phyloP scores from a whole-genome alignment of 2,329 filamentous ascomycete genomes.

The Sarocladiaceae sp. region DNA sequence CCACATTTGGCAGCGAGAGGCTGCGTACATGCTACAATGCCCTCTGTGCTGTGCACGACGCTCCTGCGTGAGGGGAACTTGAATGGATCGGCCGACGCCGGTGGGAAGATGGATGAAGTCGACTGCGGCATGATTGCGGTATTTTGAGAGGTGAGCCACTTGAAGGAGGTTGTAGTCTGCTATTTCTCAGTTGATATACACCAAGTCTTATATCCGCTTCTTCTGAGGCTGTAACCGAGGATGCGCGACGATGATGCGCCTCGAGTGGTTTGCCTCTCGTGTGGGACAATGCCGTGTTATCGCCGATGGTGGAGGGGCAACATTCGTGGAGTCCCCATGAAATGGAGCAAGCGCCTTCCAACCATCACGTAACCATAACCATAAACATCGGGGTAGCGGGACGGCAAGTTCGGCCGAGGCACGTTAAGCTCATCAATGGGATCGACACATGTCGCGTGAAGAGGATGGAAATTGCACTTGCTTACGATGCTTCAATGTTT shows the following conservation, averaged over 20 bases:
- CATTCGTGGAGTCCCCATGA: too few relatives aligned
- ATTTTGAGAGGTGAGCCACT: not conserved
- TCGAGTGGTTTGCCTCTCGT: not conserved
- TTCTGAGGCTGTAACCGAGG: not conserved
- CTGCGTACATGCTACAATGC: slow-evolving; percentile 87
- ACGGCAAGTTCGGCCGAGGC: too few relatives aligned
- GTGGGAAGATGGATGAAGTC: slow-evolving; percentile 42
- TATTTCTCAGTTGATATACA: not conserved
- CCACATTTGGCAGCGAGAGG: slow-evolving; percentile 87
- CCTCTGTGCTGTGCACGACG: slow-evolving; percentile 88
- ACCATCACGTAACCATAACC: slow-evolving; percentile 2
- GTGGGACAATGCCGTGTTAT: slow-evolving; percentile 7
- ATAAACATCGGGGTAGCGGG: too few relatives aligned
- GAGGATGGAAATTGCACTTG: too few relatives aligned
- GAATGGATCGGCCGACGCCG: slow-evolving; percentile 46
- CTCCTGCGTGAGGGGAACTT: slow-evolving; percentile 78
- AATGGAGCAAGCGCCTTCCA: not conserved
- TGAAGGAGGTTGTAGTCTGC: not conserved
- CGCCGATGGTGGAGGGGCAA: not conserved
- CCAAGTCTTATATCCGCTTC: not conserved
- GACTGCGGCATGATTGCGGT: slow-evolving; percentile 41
- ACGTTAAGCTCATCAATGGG: too few relatives aligned
- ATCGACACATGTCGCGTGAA: too few relatives aligned
- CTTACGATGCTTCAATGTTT: too few relatives aligned
- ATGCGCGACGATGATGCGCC: not conserved